Evolutionary conservation across 441 rosid genomes (phyloP).

Genomic region (Corymbia calophylla): DNA sequence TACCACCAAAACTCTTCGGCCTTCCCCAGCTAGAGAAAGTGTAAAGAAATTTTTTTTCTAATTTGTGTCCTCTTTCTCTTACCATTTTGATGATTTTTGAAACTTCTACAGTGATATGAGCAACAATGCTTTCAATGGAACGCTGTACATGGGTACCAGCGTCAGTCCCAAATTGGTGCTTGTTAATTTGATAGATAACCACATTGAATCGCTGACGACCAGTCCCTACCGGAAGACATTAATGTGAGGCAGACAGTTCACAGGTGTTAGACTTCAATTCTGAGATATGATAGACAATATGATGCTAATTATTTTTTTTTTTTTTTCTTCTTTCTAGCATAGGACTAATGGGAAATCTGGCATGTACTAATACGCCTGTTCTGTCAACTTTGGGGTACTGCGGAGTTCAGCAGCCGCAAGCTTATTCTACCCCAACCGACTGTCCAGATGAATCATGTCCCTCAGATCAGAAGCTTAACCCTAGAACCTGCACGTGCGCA

Average conservation of each 20-base stretch:
- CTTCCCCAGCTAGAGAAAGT: slow-evolving; percentile 76
- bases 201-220: slow-evolving; percentile 56
- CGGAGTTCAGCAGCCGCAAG: slow-evolving; percentile 31
- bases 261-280: not conserved
- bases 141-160: slow-evolving; percentile 53
- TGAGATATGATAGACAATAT: not conserved
- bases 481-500: slow-evolving; percentile 87
- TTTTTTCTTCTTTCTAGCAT: not conserved
- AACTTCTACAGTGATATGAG: slow-evolving; percentile 51
- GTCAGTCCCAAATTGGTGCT: slow-evolving; percentile 53
- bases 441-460: slow-evolving; percentile 67
- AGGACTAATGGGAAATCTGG: slow-evolving; percentile 88
- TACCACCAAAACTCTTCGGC: slow-evolving; percentile 59
- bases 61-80: not conserved
- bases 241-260: slow-evolving; percentile 30
- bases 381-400: slow-evolving; percentile 70
- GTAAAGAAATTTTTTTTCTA: slow-evolving; percentile 22
- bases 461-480: slow-evolving; percentile 60
- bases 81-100: not conserved
- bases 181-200: slow-evolving; percentile 75
- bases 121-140: slow-evolving; percentile 63
- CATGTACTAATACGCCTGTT: slow-evolving; percentile 38
- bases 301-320: not conserved
- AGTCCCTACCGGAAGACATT: slow-evolving; percentile 49
- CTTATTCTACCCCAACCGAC: slow-evolving; percentile 65